Conservation (phyloP, 768 basidiomycete genomes). For the Sistotremastrum suecicum region DNA sequence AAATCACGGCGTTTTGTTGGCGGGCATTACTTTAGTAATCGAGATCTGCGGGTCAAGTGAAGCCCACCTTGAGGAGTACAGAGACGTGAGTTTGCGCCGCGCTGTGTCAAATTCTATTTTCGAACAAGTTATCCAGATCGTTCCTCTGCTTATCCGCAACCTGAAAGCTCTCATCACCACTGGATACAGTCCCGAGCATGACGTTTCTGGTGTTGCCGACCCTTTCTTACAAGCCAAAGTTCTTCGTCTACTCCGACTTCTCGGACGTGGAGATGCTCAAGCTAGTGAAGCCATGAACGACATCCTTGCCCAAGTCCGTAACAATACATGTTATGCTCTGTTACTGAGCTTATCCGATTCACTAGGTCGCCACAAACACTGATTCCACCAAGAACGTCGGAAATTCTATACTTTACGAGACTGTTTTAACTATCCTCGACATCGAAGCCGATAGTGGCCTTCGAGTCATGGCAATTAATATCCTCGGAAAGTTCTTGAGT, state of each 20-base stretch:
- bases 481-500: slow-evolving; percentile 92
- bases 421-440: slow-evolving; percentile 88
- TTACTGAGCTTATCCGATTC: neutral
- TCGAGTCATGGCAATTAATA: slow-evolving; percentile 99
- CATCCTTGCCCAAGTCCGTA: slow-evolving; percentile 77
- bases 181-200: slow-evolving; percentile 96
- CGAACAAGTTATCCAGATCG: slow-evolving; percentile 39
- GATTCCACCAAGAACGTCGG: slow-evolving; percentile 97
- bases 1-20: slow-evolving; percentile 90
- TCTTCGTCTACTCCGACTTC: slow-evolving; percentile 72
- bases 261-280: slow-evolving; percentile 71
- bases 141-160: slow-evolving; percentile 86
- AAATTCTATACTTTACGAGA: slow-evolving; percentile 95
- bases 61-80: slow-evolving; percentile 66
- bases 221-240: slow-evolving; percentile 93
- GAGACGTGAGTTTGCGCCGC: slow-evolving; percentile 47
- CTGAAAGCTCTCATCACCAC: slow-evolving; percentile 91
- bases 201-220: slow-evolving; percentile 98
- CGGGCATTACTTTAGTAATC: slow-evolving; percentile 87
- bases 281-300: slow-evolving; percentile 98
- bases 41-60: slow-evolving; percentile 86
- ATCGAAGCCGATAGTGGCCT: slow-evolving; percentile 94
- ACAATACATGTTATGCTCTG: neutral
- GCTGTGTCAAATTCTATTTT: slow-evolving; percentile 4
- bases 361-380: slow-evolving; percentile 95